phyloP scores from a whole-genome alignment of 2,329 filamentous ascomycete genomes.

The Hypoxylon sp. region DNA sequence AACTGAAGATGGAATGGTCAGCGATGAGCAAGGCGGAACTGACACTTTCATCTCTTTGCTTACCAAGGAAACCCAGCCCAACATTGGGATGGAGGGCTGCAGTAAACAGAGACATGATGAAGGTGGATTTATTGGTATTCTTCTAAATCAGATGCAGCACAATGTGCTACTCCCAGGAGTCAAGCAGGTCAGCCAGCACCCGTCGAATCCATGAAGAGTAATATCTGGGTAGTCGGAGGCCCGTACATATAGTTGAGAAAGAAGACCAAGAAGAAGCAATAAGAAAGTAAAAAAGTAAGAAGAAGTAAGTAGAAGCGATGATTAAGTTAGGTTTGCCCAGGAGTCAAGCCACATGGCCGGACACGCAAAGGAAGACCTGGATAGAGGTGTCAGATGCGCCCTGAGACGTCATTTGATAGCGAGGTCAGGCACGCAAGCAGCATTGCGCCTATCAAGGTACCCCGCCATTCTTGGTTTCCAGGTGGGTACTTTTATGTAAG shows the following conservation, averaged over 20 bases:
- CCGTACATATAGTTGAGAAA: slow-evolving; percentile 6
- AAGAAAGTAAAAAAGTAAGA: not conserved
- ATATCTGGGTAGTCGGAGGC: slow-evolving; percentile 5
- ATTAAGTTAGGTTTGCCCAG: slow-evolving; percentile 23
- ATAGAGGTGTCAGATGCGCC: slow-evolving; percentile 30
- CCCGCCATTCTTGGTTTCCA: slow-evolving; percentile 5
- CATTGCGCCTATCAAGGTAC: slow-evolving; percentile 4
- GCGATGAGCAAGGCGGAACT: not conserved
- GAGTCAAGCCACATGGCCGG: not conserved
- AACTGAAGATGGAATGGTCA: slow-evolving; percentile 61
- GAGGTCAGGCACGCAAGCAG: slow-evolving; percentile 4
- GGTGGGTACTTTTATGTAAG: not conserved
- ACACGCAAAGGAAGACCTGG: slow-evolving; percentile 9
- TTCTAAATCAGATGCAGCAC: slow-evolving; percentile 15
- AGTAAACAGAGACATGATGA: slow-evolving; percentile 50
- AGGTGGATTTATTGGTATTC: slow-evolving; percentile 3
- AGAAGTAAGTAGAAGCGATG: slow-evolving; percentile 4
- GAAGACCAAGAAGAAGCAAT: not conserved
- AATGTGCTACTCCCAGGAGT: slow-evolving; percentile 12
- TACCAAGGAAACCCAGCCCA: slow-evolving; percentile 50
- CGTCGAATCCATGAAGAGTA: slow-evolving; percentile 37
- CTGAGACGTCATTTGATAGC: slow-evolving; percentile 39
- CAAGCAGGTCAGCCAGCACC: slow-evolving; percentile 27
- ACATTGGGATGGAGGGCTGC: slow-evolving; percentile 49
- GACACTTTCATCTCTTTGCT: slow-evolving; percentile 15